A percentile compares a stretch with the other conserved stretches of the same genome.
Evolutionary conservation across 2,329 filamentous ascomycete genomes (phyloP).

Genomic region (Claviceps capensis): DNA sequence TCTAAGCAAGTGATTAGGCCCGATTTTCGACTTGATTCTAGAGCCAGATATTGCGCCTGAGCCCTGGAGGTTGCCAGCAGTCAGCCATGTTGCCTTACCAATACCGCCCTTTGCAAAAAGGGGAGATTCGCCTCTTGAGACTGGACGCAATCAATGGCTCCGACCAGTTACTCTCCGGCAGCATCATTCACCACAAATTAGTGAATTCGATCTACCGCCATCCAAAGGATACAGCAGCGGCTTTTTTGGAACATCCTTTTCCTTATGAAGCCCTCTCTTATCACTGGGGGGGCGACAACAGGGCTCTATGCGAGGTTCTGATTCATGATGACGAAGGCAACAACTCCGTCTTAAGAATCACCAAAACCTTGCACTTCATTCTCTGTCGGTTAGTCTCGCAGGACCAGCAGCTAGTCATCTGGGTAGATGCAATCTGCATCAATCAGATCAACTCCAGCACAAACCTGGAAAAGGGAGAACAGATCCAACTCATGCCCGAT

Average conservation of each 20-base stretch:
- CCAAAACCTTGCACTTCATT: slow-evolving; percentile 3
- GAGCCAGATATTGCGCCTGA: neutral
- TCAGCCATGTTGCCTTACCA: slow-evolving; percentile 2
- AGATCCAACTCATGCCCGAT: slow-evolving; percentile 8
- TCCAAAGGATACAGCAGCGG: neutral
- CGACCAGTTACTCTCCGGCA: neutral
- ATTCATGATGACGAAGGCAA: slow-evolving; percentile 1
- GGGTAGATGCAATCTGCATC: slow-evolving; percentile 10
- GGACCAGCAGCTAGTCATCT: slow-evolving; percentile 4
- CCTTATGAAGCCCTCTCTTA: slow-evolving; percentile 6
- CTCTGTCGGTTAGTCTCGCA: slow-evolving; percentile 2
- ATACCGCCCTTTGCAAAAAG: slow-evolving; percentile 1
- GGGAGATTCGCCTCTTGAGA: slow-evolving; percentile 6
- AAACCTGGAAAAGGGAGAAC: slow-evolving; percentile 7
- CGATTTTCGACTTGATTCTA: neutral
- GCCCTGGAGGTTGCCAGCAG: neutral
- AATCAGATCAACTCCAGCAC: slow-evolving; percentile 5
- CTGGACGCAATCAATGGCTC: slow-evolving; percentile 1
- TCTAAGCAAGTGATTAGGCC: too few relatives aligned
- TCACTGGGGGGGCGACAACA: slow-evolving; percentile 6
- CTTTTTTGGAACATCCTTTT: slow-evolving; percentile 1
- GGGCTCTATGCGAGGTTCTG: neutral
- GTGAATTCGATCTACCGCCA: slow-evolving; percentile 1
- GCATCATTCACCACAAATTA: slow-evolving; percentile 5
- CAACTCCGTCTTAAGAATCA: slow-evolving; percentile 2